These are phyloP conservation scores for Vitis hybrid DNA, from an alignment of 177 flowering plant genomes.

Conservation along the genomic window DNA sequence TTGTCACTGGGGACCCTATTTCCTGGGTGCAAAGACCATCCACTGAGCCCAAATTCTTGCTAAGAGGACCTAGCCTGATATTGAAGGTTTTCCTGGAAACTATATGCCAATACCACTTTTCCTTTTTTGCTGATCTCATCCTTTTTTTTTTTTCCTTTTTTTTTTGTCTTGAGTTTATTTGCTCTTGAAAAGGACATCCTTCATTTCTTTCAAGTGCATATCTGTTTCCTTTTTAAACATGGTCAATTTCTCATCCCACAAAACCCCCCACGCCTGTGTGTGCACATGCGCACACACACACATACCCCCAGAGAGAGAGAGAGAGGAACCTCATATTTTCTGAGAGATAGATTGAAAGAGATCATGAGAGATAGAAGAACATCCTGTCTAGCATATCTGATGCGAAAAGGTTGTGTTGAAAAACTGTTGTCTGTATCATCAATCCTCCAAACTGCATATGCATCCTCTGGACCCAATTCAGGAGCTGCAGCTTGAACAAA, in stretches of 20 bases:
- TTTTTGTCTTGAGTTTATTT: not conserved
- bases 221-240: not conserved
- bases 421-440: slow-evolving; percentile 93
- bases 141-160: not conserved
- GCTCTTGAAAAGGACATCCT: not conserved
- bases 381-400: slow-evolving; percentile 97
- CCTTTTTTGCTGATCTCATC: not conserved
- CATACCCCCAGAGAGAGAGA: no score
- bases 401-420: slow-evolving; percentile 92
- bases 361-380: slow-evolving; percentile 82
- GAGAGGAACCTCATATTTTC: slow-evolving; percentile 52
- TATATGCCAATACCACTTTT: not conserved
- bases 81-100: not conserved
- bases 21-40: not conserved
- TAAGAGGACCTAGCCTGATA: not conserved
- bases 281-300: not conserved
- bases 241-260: not conserved
- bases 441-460: slow-evolving; percentile 81
- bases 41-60: not conserved
- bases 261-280: not conserved
- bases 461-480: slow-evolving; percentile 60
- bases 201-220: no score
- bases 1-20: not conserved
- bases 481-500: slow-evolving; percentile 61
- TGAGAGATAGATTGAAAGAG: slow-evolving; percentile 71